Conservation (phyloP, 2,329 filamentous ascomycete species). For the Apiospora phragmitis region DNA sequence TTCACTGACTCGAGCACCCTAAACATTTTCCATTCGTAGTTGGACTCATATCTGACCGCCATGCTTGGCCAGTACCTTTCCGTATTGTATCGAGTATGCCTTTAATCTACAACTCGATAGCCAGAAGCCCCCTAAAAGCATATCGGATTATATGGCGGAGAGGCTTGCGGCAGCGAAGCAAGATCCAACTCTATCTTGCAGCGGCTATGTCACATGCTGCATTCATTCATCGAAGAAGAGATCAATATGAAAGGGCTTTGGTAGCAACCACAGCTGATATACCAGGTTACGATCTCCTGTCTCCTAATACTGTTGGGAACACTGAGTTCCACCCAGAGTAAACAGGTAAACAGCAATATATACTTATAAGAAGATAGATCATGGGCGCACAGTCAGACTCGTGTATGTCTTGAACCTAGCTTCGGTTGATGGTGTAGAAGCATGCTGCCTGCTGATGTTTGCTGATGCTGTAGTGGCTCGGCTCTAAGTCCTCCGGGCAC, state of each 20-base stretch:
- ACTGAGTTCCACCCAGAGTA: background rate
- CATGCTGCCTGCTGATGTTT: background rate
- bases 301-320: background rate
- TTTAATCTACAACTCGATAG: background rate
- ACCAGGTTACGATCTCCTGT: background rate
- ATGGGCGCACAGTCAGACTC: background rate
- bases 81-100: background rate
- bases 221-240: background rate
- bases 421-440: background rate
- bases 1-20: background rate
- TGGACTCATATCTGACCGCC: background rate
- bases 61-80: background rate
- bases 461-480: background rate
- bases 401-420: background rate
- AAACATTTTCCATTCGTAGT: background rate
- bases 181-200: background rate
- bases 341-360: background rate
- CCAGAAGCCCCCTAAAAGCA: background rate
- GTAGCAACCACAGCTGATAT: background rate
- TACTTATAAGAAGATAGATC: background rate
- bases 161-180: background rate
- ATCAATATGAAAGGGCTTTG: background rate
- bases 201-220: background rate
- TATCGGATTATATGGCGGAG: background rate
- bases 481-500: background rate